Percentiles rank a stretch among this genome's conserved stretches.
Evolutionary conservation across 768 basidiomycete species (phyloP).

Genomic region (Lactarius indigo): DNA sequence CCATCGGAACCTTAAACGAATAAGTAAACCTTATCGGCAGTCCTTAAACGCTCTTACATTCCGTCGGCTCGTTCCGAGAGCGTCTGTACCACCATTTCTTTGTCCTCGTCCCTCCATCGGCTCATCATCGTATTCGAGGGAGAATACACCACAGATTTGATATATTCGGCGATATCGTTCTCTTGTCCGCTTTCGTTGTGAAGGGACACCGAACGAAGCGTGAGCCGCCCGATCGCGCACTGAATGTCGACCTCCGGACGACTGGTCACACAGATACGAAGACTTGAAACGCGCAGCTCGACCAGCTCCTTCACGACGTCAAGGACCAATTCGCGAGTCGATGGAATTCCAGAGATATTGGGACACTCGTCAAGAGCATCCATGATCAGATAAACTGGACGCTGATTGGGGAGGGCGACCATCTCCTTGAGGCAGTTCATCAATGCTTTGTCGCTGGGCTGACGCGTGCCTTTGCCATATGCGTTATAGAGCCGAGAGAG

Average conservation of each 20-base stretch:
- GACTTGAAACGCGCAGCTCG: background rate
- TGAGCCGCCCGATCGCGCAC: background rate
- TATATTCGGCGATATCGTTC: background rate
- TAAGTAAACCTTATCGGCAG: background rate
- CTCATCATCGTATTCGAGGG: background rate
- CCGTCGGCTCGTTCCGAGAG: background rate
- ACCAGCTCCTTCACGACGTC: background rate
- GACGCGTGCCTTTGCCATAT: background rate
- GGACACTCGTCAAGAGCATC: background rate
- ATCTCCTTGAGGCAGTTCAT: background rate
- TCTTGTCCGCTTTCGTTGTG: background rate
- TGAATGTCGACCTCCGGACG: background rate
- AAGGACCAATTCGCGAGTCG: background rate
- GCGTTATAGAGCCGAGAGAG: background rate
- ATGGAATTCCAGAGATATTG: background rate
- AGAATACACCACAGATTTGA: background rate
- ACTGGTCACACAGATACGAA: background rate
- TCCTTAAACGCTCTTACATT: background rate
- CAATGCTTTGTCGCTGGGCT: background rate
- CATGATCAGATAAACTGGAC: background rate
- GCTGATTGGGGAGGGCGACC: background rate
- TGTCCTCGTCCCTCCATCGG: background rate
- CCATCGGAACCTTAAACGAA: background rate
- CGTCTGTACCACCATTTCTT: background rate
- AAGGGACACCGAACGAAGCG: background rate